Percentiles rank a stretch among this genome's conserved stretches.
Evolutionary conservation across 306 rosid species (phyloP).

Genomic region (Lupinus albus): DNA sequence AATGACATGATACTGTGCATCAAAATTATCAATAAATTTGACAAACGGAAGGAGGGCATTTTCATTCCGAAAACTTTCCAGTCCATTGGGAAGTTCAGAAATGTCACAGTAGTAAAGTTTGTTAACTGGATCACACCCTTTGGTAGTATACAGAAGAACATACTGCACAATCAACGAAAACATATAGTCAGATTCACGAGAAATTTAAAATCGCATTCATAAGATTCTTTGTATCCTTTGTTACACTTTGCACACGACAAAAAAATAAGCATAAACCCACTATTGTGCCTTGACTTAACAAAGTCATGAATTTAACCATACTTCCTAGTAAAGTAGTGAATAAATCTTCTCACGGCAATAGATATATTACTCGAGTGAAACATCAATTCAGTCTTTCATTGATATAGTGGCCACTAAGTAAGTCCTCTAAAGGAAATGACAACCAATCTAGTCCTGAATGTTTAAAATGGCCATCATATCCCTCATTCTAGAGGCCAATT

Average conservation of each 20-base stretch:
- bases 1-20: slow-evolving; percentile 66
- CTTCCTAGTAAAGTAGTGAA: slow-evolving; percentile 22
- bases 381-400: too few species aligned
- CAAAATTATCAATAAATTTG: slow-evolving; percentile 76
- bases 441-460: too few species aligned
- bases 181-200: slow-evolving; percentile 22
- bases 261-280: slow-evolving; percentile 30
- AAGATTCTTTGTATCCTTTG: slow-evolving; percentile 5
- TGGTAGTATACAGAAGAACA: slow-evolving; percentile 55
- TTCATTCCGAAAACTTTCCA: slow-evolving; percentile 65
- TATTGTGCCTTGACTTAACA: slow-evolving; percentile 12
- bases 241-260: slow-evolving; percentile 25
- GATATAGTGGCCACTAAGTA: too few species aligned
- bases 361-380: background rate
- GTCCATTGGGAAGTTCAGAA: slow-evolving; percentile 63
- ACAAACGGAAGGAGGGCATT: slow-evolving; percentile 69
- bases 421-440: too few species aligned
- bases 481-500: too few species aligned
- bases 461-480: too few species aligned
- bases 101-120: slow-evolving; percentile 85
- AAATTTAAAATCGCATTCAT: slow-evolving; percentile 20
- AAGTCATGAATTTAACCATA: slow-evolving; percentile 29
- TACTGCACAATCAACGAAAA: slow-evolving; percentile 61
- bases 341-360: slow-evolving; percentile 2
- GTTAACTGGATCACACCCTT: slow-evolving; percentile 96